Base-by-base conservation (phyloP, 2,329 filamentous ascomycete genomes). In the Colletotrichum liaoningense region DNA sequence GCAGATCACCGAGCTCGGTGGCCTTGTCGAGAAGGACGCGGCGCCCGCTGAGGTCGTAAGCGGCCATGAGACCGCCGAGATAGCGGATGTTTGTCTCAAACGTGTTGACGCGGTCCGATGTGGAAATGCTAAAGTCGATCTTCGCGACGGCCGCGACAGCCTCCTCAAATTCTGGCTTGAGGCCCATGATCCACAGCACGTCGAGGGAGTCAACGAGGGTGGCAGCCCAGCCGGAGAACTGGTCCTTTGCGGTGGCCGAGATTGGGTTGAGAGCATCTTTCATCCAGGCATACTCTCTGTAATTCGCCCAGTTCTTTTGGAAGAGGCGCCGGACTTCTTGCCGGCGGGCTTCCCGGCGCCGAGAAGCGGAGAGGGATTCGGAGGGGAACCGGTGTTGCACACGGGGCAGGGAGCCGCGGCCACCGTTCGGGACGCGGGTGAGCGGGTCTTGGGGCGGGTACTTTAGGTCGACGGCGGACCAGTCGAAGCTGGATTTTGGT, bases 51-150 rank as follows among this genome's bases (percentile, higher is more conserved):
- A 94, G 80, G 77, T 94, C 92, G 78, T 93, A 93, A 0, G 92
- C 92, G 16, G 90, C 88, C 72, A 94, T 78, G 69, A 94, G 86
- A 0, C 92, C 92, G 16, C 92, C 92, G 0, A 94, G 86, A 78
- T 94, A 94, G 57, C 92, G 88, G 69, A 94, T 94, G 14, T 88
- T 93, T 0, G 91, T 93, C 81, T 94, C 92, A 73, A 94, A 94
- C 0, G 93, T 84, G 74, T 92, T 93, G 62, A 85, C 80, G 1
- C 78, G n/a, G 1, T 73, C 57, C 5, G 78, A 76, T 0, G 76
- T 81, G 1, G 85, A 83, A 3, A 79, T 80, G 1, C 83, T 83
- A 63, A 89, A 89, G 77, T 89, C 86, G 68, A 92, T 86, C 80
- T 46, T 69, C 14, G 79, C 79, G 42, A 84, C 85, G 63, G 80